Percentiles rank a stretch among this genome's conserved stretches.
These are phyloP conservation scores for Cydonia oblonga DNA, from an alignment of 331 rosid genomes.

Conservation along the genomic window DNA sequence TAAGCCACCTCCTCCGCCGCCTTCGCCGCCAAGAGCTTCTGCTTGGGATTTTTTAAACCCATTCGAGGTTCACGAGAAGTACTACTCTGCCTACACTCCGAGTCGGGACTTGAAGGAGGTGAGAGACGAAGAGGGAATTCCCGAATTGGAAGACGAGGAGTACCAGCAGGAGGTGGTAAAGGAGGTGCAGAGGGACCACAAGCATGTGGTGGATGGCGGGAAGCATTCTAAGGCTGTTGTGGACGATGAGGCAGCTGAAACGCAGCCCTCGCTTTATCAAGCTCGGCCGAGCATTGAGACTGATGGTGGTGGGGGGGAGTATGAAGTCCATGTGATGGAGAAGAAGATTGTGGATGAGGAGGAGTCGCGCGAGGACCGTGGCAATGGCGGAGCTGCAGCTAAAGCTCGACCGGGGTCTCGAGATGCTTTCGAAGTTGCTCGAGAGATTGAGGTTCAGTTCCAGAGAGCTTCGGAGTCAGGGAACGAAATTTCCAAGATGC, in stretches of 20 bases:
- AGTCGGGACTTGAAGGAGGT: conserved; percentile 69
- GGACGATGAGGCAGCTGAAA: conserved; percentile 15
- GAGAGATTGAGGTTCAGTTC: conserved; percentile 66
- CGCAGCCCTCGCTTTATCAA: conserved; percentile 31
- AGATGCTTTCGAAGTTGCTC: conserved; percentile 56
- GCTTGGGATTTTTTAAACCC: conserved; percentile 69
- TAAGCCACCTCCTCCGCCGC: conserved; percentile 69
- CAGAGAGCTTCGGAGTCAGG: conserved; percentile 75
- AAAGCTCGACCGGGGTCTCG: conserved; percentile 39
- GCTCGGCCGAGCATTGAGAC: conserved; percentile 37
- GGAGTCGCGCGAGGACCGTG: conserved; percentile 39
- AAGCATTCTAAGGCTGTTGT: conserved; percentile 16
- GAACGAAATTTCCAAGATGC: conserved; percentile 51
- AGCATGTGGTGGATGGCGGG: conserved; percentile 28
- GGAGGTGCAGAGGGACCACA: conserved; percentile 57
- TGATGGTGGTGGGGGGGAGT: conserved; percentile 28
- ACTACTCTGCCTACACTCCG: conserved; percentile 38
- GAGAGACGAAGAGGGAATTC: conserved; percentile 91
- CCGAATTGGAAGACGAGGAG: conserved; percentile 86
- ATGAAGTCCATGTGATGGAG: conserved; percentile 64
- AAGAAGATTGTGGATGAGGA: conserved; percentile 66
- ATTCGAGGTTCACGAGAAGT: conserved; percentile 32
- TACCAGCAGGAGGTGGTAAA: conserved; percentile 68
- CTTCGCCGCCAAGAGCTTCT: conserved; percentile 68
- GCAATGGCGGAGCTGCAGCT: conserved; percentile 29